Base-by-base conservation (phyloP, 129 eudicot species). In the Helianthus tuberosus region DNA sequence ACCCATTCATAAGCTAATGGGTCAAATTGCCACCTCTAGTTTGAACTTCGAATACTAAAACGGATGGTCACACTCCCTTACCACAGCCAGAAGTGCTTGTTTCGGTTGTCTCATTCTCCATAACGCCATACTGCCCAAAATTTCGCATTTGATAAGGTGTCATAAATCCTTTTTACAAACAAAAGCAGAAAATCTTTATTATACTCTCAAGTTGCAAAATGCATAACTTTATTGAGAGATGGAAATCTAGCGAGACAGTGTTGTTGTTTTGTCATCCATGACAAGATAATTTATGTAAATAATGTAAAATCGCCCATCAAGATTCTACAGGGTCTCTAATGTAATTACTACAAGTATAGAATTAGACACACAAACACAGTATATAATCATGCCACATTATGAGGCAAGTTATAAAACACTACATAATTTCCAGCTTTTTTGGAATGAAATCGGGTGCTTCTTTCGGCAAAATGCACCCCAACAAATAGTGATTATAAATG, bases 11-110 rank as follows among this genome's bases (percentile, higher is more conserved):
- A 59, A 25, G 64, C 41, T 25, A 25, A 59, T 59, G 38, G 23
- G 16, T 7, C 1, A 25, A 58, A 25, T 25, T 27, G 46, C 66
- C 44, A 32, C 43, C 66, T 61, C 44, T 29, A 61, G 5, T 27
- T 27, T 60, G 10, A 61, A 25, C 51, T 29, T 27, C 32, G 11
- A 61, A 23, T 61, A 61, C 57, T 5, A 68, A 58, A 6, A 66
- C 8, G 70, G 36, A 70, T 46, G 60, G 48, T 71, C 53, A 6
- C 86, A 54, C 43, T 71, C 53, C 10, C 88, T 80, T 82, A 94
- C 99, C 99, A 77, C 96, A 88, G 12, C 99, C 93, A 72, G 99
- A 90, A 6, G 99, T 91, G 85, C 99, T 94, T 66, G 99, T 90
- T 85, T 94, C 99, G 2, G 96, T 87, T 55, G 90, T 91, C 86